Evolutionary conservation across 805 yeast species (phyloP).

Genomic region (Suhomyces pyralidae): DNA sequence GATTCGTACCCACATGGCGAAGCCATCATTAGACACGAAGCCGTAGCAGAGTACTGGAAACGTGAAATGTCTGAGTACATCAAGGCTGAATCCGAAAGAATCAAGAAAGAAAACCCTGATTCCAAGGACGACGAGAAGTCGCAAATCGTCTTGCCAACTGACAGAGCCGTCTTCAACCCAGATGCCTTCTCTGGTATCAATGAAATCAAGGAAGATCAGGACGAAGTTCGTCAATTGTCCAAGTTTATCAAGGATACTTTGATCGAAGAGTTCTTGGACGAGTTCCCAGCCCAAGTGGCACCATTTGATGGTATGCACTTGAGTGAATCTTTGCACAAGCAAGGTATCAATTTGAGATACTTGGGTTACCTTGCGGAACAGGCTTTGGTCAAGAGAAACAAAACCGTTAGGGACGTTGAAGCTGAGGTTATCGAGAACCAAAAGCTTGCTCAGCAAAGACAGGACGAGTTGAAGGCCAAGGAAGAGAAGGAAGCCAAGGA

Average conservation of each 20-base stretch:
- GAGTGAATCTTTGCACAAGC: slow-evolving; percentile 62
- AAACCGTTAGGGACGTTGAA: slow-evolving; percentile 13
- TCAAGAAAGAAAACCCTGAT: slow-evolving; percentile 13
- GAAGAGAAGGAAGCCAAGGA: slow-evolving; percentile 20
- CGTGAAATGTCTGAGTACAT: slow-evolving; percentile 55
- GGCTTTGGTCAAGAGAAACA: slow-evolving; percentile 19
- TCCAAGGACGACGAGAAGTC: slow-evolving; percentile 44
- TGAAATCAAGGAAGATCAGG: slow-evolving; percentile 50
- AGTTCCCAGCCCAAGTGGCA: slow-evolving; percentile 51
- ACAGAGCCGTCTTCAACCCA: slow-evolving; percentile 66
- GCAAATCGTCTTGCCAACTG: slow-evolving; percentile 50
- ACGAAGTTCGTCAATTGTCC: slow-evolving; percentile 67
- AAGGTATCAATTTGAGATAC: slow-evolving; percentile 88
- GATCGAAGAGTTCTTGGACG: slow-evolving; percentile 60
- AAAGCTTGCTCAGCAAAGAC: slow-evolving; percentile 22
- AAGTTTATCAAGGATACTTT: slow-evolving; percentile 55
- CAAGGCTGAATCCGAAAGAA: slow-evolving; percentile 45
- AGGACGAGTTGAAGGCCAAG: slow-evolving; percentile 25
- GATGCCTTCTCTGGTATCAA: slow-evolving; percentile 59
- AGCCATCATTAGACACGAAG: slow-evolving; percentile 78
- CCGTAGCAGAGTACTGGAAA: slow-evolving; percentile 88
- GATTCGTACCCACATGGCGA: slow-evolving; percentile 80
- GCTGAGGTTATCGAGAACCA: slow-evolving; percentile 24
- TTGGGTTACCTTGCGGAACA: slow-evolving; percentile 60
- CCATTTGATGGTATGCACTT: slow-evolving; percentile 86